Base-by-base conservation (phyloP, 73 alveolate species). In the Chromera velia region DNA sequence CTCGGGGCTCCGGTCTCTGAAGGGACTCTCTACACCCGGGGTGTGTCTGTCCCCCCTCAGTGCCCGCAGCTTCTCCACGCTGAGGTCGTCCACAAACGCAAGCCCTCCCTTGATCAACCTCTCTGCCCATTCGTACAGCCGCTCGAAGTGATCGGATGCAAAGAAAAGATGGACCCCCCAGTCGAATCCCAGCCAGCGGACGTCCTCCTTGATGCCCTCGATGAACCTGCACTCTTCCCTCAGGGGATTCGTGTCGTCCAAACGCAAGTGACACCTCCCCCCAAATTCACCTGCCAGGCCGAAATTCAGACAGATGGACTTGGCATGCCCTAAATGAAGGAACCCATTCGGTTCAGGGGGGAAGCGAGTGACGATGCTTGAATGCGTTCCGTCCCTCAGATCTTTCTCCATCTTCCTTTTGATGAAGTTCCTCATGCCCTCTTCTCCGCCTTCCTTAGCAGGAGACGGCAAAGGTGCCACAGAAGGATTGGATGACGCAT, bases 321-420 rank as follows among this genome's bases (percentile, higher is more conserved):
- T 92, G 32, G 85, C 89, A 64, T 92, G 97, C 65, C 82, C 82
- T 46, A 92, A 87, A 73, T 92, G 97, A 27, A 92, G 81, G 78
- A 72, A 92, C 33, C 97, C 97, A 62, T 90, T 80, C 55, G 97
- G 97, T 69, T 92, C 97, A 24, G 97, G 97, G 9, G 97, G 95
- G 88, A 92, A 92, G 30, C 97, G 82, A 22, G 97, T 92, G 32
- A 87, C 88, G 4, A 89, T 92, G 64, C 83, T 74, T 48, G 88
- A 87, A 71, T n/a, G n/a, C n/a, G n/a, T n/a, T n/a, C n/a, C n/a
- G n/a, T n/a, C n/a, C n/a, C n/a, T n/a, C n/a, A n/a, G n/a, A n/a
- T n/a, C n/a, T n/a, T n/a, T n/a, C n/a, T n/a, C n/a, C n/a, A n/a
- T n/a, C n/a, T n/a, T n/a, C n/a, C n/a, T n/a, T n/a, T n/a, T n/a